Base-by-base conservation (phyloP, 2,329 filamentous ascomycete genomes). In the Dactylonectria macrodidyma region DNA sequence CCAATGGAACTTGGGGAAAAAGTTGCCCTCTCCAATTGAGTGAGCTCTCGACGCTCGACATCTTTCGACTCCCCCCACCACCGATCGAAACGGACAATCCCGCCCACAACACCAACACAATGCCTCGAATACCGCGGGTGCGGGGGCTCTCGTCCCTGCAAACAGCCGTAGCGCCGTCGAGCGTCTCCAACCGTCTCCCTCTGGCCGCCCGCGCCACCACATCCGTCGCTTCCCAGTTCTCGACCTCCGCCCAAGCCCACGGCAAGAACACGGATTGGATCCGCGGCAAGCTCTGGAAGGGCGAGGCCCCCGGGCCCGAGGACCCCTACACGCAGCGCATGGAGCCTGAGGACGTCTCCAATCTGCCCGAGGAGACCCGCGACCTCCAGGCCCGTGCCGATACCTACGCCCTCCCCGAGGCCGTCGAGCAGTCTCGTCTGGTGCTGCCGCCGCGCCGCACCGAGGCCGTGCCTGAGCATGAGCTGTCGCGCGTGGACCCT, bases 61-160 rank as follows among this genome's bases (percentile, higher is more conserved):
- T 67, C 67, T 63, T 65, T 55, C 52, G 62, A 58, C 61, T 59
- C 62, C 52, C 67, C 36, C 54, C 52, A 34, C 58, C 50, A 60
- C 26, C 19, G 41, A 55, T 51, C 5, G 48, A 33, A 24, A 16
- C 36, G 24, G 48, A 30, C 26, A 30, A 57, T 65, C 24, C 24
- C 33, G 11, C 57, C 38, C 64, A 46, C 50, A 55, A 44, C 64
- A 51, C 56, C 56, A 6, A 52, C 68, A 78, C 69, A 71, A 85
- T 86, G 83, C 77, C 83, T 66, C 82, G 84, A 78, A 79, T 85
- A 82, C 74, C 81, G 65, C 77, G 80, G 70, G 71, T 80, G 69
- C 76, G 78, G 74, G 77, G 78, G 44, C 75, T 83, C 5, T 74
- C 74, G 69, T 77, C 73, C 69, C 72, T 81, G 61, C 76, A 72